Base-by-base conservation (phyloP, 1,139 yeast species). In the Lodderomyces oxycetoniae region DNA sequence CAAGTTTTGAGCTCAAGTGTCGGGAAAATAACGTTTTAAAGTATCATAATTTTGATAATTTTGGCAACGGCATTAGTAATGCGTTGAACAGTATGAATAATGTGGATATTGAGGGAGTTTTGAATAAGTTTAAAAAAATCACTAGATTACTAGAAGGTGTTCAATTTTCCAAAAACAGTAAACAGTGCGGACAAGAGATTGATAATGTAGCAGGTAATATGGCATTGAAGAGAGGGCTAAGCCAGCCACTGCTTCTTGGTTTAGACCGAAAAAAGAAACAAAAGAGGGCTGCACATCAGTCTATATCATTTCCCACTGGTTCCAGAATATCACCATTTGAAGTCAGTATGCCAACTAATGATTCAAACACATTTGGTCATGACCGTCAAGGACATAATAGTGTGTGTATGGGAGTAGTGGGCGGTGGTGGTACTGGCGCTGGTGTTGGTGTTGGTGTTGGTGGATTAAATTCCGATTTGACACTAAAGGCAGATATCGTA, bases 361-460 rank as follows among this genome's bases (percentile, higher is more conserved):
- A n/a, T n/a, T n/a, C n/a, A n/a, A n/a, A n/a, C n/a, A n/a, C n/a
- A n/a, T n/a, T n/a, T n/a, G n/a, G n/a, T n/a, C n/a, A n/a, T n/a
- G n/a, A n/a, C n/a, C n/a, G n/a, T n/a, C n/a, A n/a, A n/a, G n/a
- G n/a, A n/a, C n/a, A n/a, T n/a, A n/a, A n/a, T n/a, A n/a, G n/a
- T n/a, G n/a, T n/a, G n/a, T n/a, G n/a, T n/a, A n/a, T n/a, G n/a
- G n/a, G n/a, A n/a, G n/a, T n/a, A n/a, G n/a, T n/a, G n/a, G n/a
- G n/a, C n/a, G n/a, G n/a, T n/a, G n/a, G n/a, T n/a, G n/a, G n/a
- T n/a, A n/a, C n/a, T n/a, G n/a, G n/a, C n/a, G n/a, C n/a, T n/a
- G n/a, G n/a, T n/a, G n/a, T n/a, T n/a, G n/a, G n/a, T n/a, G n/a
- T 39, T 21, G 38, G 34, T 11, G 26, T 33, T 14, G 55, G 57